Conservation (phyloP, 768 basidiomycete species). For the Boletus speciosus region DNA sequence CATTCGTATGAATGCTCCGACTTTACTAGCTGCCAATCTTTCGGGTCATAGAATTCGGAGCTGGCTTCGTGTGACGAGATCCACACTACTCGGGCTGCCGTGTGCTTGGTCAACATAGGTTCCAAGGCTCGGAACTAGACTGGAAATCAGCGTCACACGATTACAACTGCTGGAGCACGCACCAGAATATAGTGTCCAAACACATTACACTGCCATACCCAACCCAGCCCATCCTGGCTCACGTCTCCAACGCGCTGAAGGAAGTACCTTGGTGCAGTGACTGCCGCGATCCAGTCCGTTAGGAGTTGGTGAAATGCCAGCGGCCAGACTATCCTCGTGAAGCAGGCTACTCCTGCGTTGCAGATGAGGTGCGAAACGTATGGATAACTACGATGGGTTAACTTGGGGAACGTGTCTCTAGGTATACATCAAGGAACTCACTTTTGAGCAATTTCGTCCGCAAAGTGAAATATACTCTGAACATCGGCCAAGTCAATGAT, state of each 20-base stretch:
- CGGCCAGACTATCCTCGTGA: constrained; percentile 51
- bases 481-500: constrained; percentile 63
- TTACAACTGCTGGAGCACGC: constrained; percentile 26
- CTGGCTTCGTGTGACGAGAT: constrained; percentile 68
- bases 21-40: constrained; percentile 70
- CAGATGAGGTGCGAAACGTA: constrained; percentile 79
- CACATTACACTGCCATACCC: constrained; percentile 82
- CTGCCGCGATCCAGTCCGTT: constrained; percentile 39
- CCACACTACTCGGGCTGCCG: constrained; percentile 65
- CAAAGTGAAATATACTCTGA: constrained; percentile 59
- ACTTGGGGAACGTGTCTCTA: not conserved
- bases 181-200: constrained; percentile 81
- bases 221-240: constrained; percentile 69
- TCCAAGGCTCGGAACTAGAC: constrained; percentile 62
- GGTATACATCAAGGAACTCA: constrained; percentile 31
- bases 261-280: constrained; percentile 57
- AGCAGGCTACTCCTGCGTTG: constrained; percentile 73
- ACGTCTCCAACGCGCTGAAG: constrained; percentile 55
- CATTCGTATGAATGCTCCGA: constrained; percentile 63
- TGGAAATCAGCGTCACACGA: constrained; percentile 2
- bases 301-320: constrained; percentile 46
- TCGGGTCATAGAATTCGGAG: constrained; percentile 49
- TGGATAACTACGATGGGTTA: constrained; percentile 50
- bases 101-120: constrained; percentile 46
- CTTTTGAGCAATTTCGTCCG: constrained; percentile 50